Evolutionary conservation across 441 rosid genomes (phyloP).

Genomic region (Geranium incanum): DNA sequence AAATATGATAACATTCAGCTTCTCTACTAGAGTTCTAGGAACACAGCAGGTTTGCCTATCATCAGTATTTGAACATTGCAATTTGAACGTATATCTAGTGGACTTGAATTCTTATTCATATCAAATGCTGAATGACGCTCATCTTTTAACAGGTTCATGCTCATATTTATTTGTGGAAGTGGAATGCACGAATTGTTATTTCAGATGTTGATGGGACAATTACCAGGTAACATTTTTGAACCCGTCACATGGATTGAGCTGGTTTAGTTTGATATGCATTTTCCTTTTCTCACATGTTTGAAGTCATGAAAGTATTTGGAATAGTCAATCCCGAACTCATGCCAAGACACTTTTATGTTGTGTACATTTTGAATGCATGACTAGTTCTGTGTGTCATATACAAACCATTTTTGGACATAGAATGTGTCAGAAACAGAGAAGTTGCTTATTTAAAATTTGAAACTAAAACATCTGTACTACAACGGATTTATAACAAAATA

Average conservation of each 20-base stretch:
- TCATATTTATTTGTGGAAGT: conserved; percentile 80
- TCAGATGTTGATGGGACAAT: conserved; percentile 72
- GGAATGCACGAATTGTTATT: conserved; percentile 41
- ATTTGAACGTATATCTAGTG: conserved; percentile 2
- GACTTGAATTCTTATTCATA: conserved; percentile 7
- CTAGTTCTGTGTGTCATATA: no score
- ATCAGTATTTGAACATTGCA: conserved; percentile 10
- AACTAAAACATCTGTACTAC: no score
- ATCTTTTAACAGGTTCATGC: conserved; percentile 57
- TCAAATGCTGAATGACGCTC: neutral
- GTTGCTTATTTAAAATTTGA: no score
- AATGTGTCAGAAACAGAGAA: no score
- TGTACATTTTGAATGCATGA: no score
- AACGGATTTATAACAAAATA: no score
- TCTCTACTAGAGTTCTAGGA: conserved; percentile 78
- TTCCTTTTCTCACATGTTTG: neutral
- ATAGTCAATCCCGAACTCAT: no score
- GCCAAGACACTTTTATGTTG: no score
- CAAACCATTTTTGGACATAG: no score
- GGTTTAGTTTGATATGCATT: conserved; percentile 7
- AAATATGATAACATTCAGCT: conserved; percentile 72
- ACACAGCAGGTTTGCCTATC: conserved; percentile 60
- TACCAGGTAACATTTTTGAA: conserved; percentile 49
- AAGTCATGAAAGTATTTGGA: neutral
- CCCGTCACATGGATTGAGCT: neutral